phyloP scores from a whole-genome alignment of 352 stramenopile species.

The Phytophthora sp. region DNA sequence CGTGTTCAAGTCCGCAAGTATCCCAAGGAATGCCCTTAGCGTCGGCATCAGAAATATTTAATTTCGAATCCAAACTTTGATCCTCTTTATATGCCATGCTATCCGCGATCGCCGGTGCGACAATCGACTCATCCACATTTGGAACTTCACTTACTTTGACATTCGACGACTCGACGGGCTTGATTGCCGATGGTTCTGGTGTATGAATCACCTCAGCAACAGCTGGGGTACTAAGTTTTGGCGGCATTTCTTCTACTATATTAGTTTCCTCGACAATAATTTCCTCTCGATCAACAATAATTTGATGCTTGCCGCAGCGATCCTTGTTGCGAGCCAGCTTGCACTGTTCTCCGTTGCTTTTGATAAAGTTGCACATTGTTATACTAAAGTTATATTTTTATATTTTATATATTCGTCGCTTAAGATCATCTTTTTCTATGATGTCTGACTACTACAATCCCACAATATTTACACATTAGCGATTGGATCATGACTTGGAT shows the following conservation, averaged over 20 bases:
- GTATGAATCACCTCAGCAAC: constrained; percentile 27
- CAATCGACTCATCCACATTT: constrained; percentile 32
- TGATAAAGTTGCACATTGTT: too few species aligned
- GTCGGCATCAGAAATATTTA: constrained; percentile 27
- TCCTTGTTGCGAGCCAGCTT: too few species aligned
- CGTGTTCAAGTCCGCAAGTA: neutral
- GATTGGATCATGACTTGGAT: too few species aligned
- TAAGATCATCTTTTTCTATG: too few species aligned
- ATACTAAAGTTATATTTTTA: too few species aligned
- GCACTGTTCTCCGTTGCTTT: too few species aligned
- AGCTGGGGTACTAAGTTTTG: constrained; percentile 10
- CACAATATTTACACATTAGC: too few species aligned
- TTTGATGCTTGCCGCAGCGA: too few species aligned
- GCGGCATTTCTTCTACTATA: constrained; percentile 39
- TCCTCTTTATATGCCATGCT: constrained; percentile 27
- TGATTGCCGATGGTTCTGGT: constrained; percentile 28
- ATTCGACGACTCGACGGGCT: constrained; percentile 28
- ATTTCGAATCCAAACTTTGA: constrained; percentile 31
- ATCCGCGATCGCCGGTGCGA: constrained; percentile 30
- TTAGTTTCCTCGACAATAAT: too few species aligned
- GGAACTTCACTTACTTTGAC: constrained; percentile 31
- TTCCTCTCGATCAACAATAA: too few species aligned
- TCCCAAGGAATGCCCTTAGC: constrained; percentile 6
- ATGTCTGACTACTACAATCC: too few species aligned
- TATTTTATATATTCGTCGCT: too few species aligned